Evolutionary conservation across 83 land plant species (phyloP).

Genomic region (Isoetes engelmannii): DNA sequence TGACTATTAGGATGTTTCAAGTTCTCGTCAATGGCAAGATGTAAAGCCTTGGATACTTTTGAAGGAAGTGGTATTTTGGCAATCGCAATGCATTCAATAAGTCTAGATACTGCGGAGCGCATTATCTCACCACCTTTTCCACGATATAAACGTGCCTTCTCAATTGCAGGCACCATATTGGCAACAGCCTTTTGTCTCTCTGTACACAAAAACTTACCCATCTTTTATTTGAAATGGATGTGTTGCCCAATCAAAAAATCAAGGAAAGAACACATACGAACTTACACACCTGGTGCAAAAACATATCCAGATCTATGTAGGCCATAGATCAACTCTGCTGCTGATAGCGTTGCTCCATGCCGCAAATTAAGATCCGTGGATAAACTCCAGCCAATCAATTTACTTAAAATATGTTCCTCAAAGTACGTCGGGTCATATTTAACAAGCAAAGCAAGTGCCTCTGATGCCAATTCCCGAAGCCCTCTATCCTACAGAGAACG

Average conservation of each 20-base stretch:
- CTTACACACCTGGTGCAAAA: conserved; percentile 54
- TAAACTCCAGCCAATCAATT: conserved; percentile 63
- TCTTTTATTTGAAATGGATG: conserved; percentile 2
- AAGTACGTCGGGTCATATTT: conserved; percentile 73
- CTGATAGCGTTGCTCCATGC: conserved; percentile 89
- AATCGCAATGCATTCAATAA: conserved; percentile 65
- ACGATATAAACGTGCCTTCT: conserved; percentile 93
- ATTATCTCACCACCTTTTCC: conserved; percentile 99
- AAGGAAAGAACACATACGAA: conserved; percentile 10
- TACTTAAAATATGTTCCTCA: conserved; percentile 51
- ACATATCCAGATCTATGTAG: conserved; percentile 44
- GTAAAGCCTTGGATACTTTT: conserved; percentile 50
- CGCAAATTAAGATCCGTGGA: conserved; percentile 84
- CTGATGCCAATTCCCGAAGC: conserved; percentile 82
- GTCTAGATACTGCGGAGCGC: conserved; percentile 84
- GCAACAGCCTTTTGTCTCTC: conserved; percentile 59
- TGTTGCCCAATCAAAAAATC: neutral
- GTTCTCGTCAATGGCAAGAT: conserved; percentile 82
- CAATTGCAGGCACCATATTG: conserved; percentile 87
- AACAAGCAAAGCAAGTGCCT: conserved; percentile 71
- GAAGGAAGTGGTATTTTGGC: conserved; percentile 40
- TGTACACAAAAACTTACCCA: conserved; percentile 21
- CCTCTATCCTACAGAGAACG: conserved; percentile 56
- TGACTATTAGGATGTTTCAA: conserved; percentile 90
- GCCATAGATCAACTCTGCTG: conserved; percentile 68